Evolutionary conservation across 768 basidiomycete genomes (phyloP).

Genomic region (Tremella yokohamensis): DNA sequence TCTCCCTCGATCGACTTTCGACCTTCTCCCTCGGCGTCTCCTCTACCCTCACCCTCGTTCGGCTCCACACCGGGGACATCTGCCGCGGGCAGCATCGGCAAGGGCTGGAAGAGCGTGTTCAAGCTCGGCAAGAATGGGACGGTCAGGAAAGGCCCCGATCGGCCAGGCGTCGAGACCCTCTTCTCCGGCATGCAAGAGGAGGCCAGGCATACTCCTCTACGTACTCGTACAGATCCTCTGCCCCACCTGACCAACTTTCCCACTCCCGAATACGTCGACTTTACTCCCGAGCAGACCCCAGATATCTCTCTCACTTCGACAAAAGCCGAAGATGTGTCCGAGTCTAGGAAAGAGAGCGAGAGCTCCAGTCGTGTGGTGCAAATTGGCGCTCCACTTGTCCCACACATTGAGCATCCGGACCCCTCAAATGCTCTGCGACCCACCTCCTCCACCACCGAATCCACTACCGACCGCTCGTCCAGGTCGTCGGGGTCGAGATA

Average conservation of each 20-base stretch:
- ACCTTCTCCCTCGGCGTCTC: slow-evolving; percentile 10
- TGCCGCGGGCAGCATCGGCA: slow-evolving; percentile 12
- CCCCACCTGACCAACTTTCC: neutral
- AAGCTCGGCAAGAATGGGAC: slow-evolving; percentile 23
- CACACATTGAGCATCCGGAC: neutral
- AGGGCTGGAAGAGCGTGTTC: slow-evolving; percentile 32
- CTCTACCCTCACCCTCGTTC: slow-evolving; percentile 22
- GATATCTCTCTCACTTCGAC: neutral
- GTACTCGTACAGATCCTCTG: neutral
- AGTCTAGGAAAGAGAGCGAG: too few relatives aligned
- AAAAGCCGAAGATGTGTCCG: neutral
- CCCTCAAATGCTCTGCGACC: slow-evolving; percentile 14
- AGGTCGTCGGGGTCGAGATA: slow-evolving; percentile 28
- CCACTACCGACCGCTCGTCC: slow-evolving; percentile 31
- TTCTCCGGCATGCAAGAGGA: neutral
- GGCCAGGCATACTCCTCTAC: neutral
- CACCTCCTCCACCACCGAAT: slow-evolving; percentile 18
- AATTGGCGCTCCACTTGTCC: neutral
- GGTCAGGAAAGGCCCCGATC: slow-evolving; percentile 7
- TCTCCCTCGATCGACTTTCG: neutral
- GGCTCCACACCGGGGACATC: neutral
- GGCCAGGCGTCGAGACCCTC: neutral
- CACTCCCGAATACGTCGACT: neutral
- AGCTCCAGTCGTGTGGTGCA: neutral
- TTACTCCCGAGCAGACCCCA: neutral